Evolutionary conservation across 1,284 basidiomycete genomes (phyloP).

Genomic region (Ceratobasidium sp.): DNA sequence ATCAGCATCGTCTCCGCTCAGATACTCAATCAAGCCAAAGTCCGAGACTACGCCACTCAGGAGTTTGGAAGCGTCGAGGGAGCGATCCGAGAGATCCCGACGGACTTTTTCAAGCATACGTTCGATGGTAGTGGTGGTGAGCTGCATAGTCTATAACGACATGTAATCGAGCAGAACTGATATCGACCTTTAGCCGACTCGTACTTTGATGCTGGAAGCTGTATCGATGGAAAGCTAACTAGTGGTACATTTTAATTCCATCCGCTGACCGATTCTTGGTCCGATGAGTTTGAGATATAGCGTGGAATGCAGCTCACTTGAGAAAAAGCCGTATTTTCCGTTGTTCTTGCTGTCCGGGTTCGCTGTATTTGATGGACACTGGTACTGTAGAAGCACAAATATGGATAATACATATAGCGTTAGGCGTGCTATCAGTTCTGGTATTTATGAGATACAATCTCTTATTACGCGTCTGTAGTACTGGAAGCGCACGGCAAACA

Average conservation of each 20-base stretch:
- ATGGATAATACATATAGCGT: neutral
- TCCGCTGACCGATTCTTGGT: conserved; percentile 53
- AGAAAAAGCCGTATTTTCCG: conserved; percentile 86
- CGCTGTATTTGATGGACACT: conserved; percentile 85
- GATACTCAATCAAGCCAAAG: conserved; percentile 70
- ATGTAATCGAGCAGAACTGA: neutral
- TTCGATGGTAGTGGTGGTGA: conserved; percentile 46
- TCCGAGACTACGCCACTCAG: conserved; percentile 79
- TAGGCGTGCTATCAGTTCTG: neutral
- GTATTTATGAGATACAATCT: no score
- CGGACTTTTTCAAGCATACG: conserved; percentile 84
- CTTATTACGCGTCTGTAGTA: no score
- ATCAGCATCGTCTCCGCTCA: conserved; percentile 83
- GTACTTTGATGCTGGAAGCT: conserved; percentile 68
- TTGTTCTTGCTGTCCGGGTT: conserved; percentile 83
- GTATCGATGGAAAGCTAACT: conserved; percentile 33
- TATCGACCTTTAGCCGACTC: conserved; percentile 19
- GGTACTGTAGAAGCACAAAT: conserved; percentile 64
- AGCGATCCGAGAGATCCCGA: conserved; percentile 75
- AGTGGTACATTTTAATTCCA: conserved; percentile 13
- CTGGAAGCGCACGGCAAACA: no score
- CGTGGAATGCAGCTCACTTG: conserved; percentile 85
- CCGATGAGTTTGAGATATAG: conserved; percentile 60
- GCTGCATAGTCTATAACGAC: neutral
- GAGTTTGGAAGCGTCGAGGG: conserved; percentile 82